phyloP scores from a whole-genome alignment of 345 rosid genomes.

The Eucalyptus marginata region DNA sequence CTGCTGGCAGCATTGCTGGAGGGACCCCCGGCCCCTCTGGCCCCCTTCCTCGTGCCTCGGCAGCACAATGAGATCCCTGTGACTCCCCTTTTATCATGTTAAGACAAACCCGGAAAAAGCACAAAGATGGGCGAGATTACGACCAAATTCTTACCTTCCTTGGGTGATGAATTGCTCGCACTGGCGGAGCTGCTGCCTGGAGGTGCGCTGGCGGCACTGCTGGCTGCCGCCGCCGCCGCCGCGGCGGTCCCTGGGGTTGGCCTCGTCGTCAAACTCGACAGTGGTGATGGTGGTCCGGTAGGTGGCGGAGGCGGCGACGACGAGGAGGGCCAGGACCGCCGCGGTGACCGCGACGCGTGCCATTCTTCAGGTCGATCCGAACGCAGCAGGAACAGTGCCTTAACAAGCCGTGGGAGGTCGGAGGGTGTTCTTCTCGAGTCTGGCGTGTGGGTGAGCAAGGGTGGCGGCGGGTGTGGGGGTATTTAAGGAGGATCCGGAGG shows the following conservation, averaged over 20 bases:
- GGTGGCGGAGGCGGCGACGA: constrained; percentile 3
- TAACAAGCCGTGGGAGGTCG: background rate
- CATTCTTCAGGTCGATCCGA: background rate
- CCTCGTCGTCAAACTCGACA: background rate
- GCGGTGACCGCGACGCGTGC: constrained; percentile 1
- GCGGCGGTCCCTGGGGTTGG: background rate
- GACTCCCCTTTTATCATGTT: background rate
- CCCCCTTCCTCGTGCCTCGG: background rate
- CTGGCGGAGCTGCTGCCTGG: constrained; percentile 5
- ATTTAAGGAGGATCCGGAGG: background rate
- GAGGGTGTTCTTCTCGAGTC: background rate
- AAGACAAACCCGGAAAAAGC: background rate
- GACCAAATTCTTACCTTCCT: background rate
- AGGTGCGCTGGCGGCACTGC: constrained; percentile 2
- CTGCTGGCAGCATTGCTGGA: constrained; percentile 14
- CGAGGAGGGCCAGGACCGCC: background rate
- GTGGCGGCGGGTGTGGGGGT: background rate
- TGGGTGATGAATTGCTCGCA: constrained; percentile 17
- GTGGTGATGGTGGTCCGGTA: constrained; percentile 15
- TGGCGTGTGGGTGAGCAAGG: background rate
- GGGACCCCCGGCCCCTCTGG: background rate
- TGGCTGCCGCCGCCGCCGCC: background rate
- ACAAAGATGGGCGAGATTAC: background rate
- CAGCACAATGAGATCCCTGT: background rate
- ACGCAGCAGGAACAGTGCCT: background rate